These are phyloP conservation scores for Xerophyta viscosa DNA, from an alignment of 106 monocot species.

Conservation along the genomic window DNA sequence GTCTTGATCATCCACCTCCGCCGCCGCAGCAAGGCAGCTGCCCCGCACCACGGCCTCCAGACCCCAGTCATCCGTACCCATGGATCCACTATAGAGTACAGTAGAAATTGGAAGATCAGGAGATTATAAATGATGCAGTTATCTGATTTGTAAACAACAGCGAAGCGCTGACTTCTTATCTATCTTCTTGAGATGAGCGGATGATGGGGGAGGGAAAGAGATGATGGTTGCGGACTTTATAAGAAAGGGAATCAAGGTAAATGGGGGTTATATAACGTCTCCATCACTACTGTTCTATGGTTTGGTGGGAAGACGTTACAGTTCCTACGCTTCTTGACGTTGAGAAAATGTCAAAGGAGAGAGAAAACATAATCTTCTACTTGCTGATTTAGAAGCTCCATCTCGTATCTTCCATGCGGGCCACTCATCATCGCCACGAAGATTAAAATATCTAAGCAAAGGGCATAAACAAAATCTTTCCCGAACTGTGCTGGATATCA, in stretches of 20 bases:
- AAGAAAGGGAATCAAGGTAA: neutral
- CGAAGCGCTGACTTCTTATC: slow-evolving; percentile 4
- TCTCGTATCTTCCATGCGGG: neutral
- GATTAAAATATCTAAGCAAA: neutral
- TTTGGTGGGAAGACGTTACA: neutral
- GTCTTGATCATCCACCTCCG: neutral
- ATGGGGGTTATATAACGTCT: neutral
- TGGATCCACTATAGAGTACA: neutral
- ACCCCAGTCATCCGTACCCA: slow-evolving; percentile 3
- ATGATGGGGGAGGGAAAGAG: neutral
- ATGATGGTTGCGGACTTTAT: neutral
- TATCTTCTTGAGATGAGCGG: neutral
- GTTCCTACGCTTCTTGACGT: neutral
- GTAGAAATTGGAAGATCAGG: neutral
- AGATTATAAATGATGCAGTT: neutral
- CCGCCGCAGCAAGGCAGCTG: neutral
- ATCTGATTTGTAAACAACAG: neutral
- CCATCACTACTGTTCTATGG: neutral
- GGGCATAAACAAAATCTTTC: no score
- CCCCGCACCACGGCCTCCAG: slow-evolving; percentile 6
- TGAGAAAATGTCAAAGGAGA: slow-evolving; percentile 4
- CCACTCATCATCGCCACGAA: no score
- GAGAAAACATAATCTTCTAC: neutral
- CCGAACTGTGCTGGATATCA: neutral
- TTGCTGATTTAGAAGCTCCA: neutral